A percentile compares a stretch with the other conserved stretches of the same genome.
Conservation (phyloP, 2,329 filamentous ascomycete species). For the Macrophomina pseudophaseolina region DNA sequence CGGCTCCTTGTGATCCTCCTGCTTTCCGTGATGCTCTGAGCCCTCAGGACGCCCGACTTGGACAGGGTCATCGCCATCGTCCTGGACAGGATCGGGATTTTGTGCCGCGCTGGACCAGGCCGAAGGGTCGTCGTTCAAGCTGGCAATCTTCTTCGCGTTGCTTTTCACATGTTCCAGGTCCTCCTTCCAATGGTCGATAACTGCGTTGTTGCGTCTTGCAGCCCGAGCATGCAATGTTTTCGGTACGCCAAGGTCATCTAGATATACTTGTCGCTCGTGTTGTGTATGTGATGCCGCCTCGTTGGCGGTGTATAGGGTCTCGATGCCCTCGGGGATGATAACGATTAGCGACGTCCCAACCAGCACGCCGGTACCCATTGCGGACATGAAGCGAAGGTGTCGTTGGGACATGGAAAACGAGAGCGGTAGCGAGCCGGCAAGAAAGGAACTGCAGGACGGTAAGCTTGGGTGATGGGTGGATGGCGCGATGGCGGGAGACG, state of each 20-base stretch:
- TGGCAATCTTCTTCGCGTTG: constrained; percentile 1
- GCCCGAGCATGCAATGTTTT: neutral
- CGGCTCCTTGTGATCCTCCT: constrained; percentile 56
- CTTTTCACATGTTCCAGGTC: constrained; percentile 7
- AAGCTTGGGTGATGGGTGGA: neutral
- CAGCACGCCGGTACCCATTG: constrained; percentile 89
- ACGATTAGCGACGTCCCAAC: constrained; percentile 95
- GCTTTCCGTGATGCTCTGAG: constrained; percentile 47
- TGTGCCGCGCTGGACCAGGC: constrained; percentile 5
- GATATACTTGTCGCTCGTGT: constrained; percentile 1
- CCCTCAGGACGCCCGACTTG: constrained; percentile 41
- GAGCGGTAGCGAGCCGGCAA: constrained; percentile 87
- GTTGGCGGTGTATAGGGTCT: constrained; percentile 75
- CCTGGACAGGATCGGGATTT: constrained; percentile 40
- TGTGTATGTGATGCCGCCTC: constrained; percentile 4
- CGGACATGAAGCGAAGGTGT: constrained; percentile 86
- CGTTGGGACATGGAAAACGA: constrained; percentile 86
- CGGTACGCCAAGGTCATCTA: constrained; percentile 2
- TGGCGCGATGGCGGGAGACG: constrained; percentile 23
- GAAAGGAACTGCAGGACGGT: constrained; percentile 74
- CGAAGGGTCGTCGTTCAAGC: constrained; percentile 5
- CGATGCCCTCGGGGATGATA: constrained; percentile 95
- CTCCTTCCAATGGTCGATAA: constrained; percentile 10
- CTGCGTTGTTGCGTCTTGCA: constrained; percentile 3
- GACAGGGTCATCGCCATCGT: constrained; percentile 43